Conservation (phyloP, 108 stramenopile species). For the Fragilaria crotonensis region DNA sequence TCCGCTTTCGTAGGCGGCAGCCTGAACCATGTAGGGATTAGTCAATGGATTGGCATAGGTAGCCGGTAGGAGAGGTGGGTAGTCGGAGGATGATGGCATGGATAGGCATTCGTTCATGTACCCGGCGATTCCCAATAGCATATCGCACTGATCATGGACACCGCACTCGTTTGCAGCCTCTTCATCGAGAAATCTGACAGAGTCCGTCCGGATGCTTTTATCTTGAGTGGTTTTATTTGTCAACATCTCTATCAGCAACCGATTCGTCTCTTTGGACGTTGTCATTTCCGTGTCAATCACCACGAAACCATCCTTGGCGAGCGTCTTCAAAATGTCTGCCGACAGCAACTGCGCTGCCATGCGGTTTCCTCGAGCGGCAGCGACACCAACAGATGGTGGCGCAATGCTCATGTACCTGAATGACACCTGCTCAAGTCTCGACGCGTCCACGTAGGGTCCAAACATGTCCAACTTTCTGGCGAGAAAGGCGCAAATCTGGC, state of each 20-base stretch:
- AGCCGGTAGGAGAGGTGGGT: conserved; percentile 24
- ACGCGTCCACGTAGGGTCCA: too few relatives aligned
- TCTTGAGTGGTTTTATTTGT: conserved; percentile 17
- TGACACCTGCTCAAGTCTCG: too few relatives aligned
- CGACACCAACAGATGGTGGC: background rate
- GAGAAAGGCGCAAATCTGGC: too few relatives aligned
- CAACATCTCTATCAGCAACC: conserved; percentile 5
- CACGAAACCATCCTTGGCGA: conserved; percentile 22
- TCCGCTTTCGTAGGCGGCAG: conserved; percentile 23
- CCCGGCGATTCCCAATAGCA: conserved; percentile 24
- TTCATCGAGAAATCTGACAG: conserved; percentile 24
- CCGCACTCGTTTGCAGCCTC: conserved; percentile 21
- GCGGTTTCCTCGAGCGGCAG: background rate
- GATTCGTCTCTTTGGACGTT: conserved; percentile 4
- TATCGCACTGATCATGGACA: conserved; percentile 21
- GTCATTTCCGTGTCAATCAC: conserved; percentile 14
- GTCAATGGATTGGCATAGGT: conserved; percentile 21
- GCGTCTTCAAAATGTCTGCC: conserved; percentile 5
- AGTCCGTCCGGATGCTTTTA: conserved; percentile 15
- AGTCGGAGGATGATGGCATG: background rate
- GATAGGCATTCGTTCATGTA: conserved; percentile 24
- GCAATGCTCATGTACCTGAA: too few relatives aligned
- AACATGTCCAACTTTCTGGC: too few relatives aligned
- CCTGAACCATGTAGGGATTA: conserved; percentile 25
- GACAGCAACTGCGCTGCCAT: background rate